phyloP scores from a whole-genome alignment of 75 land plant species.

The Picea glauca region DNA sequence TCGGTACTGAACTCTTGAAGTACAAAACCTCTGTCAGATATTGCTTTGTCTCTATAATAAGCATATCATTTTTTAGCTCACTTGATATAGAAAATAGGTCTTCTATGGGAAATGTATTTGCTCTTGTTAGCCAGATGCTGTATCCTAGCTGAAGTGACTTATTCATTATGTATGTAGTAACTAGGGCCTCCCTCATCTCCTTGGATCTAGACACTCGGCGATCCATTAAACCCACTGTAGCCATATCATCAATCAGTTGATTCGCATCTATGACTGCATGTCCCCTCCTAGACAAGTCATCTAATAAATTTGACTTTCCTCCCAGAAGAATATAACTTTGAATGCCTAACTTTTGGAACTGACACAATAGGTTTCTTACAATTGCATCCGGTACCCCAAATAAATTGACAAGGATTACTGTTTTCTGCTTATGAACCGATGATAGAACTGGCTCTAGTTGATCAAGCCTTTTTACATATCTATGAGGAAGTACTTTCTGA shows the following conservation, averaged over 20 bases:
- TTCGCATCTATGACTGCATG: constrained; percentile 57
- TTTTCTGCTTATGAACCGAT: constrained; percentile 43
- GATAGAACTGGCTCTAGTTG: constrained; percentile 48
- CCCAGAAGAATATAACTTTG: constrained; percentile 64
- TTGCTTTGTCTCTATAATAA: constrained; percentile 13
- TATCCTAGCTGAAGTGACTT: constrained; percentile 46
- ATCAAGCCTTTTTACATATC: constrained; percentile 40
- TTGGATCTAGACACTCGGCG: constrained; percentile 9
- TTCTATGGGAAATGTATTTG: constrained; percentile 38
- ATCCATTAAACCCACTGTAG: neutral
- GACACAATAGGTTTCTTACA: constrained; percentile 73
- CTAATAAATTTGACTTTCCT: constrained; percentile 23
- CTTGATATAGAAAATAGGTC: constrained; percentile 19
- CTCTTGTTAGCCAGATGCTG: constrained; percentile 58
- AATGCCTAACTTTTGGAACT: constrained; percentile 58
- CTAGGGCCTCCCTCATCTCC: constrained; percentile 24
- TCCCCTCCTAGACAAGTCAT: constrained; percentile 75
- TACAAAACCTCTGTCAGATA: constrained; percentile 37
- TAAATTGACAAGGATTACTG: constrained; percentile 50
- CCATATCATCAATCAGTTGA: constrained; percentile 15
- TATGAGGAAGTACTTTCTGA: constrained; percentile 58
- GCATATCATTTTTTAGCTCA: constrained; percentile 16
- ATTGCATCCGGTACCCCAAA: constrained; percentile 26
- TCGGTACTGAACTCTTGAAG: constrained; percentile 33
- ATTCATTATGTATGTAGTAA: constrained; percentile 37